Evolutionary conservation across 345 rosid genomes (phyloP).

Genomic region (Syzygium oleosum): DNA sequence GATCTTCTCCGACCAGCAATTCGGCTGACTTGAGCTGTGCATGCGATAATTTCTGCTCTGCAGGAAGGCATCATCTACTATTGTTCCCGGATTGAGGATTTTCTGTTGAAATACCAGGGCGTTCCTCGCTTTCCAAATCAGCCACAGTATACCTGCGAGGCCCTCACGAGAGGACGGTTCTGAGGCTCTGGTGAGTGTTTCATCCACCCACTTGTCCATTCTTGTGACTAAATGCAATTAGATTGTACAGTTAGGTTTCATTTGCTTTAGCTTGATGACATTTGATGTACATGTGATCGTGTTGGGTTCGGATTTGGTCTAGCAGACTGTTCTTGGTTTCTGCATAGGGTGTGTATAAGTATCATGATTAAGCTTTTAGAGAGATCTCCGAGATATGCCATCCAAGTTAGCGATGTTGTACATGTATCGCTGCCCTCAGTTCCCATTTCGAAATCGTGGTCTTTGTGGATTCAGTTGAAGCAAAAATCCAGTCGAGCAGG

Average conservation of each 20-base stretch:
- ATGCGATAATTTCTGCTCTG: too few relatives aligned
- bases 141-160: too few relatives aligned
- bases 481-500: constrained; percentile 58
- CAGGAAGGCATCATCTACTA: too few relatives aligned
- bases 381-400: background rate
- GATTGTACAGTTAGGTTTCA: background rate
- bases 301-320: background rate
- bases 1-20: too few relatives aligned
- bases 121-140: too few relatives aligned
- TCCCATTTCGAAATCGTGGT: constrained; percentile 4
- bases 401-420: background rate
- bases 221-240: background rate
- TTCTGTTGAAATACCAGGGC: too few relatives aligned
- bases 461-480: constrained; percentile 31
- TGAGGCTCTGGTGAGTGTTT: too few relatives aligned
- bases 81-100: too few relatives aligned
- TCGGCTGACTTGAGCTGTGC: too few relatives aligned
- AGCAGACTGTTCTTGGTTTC: background rate
- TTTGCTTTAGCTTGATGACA: background rate
- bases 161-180: too few relatives aligned
- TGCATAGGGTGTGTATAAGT: background rate
- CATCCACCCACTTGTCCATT: too few relatives aligned
- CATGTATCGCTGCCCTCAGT: background rate
- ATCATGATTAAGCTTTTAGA: background rate
- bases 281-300: background rate